Conservation (phyloP, 2,329 filamentous ascomycete species). For the Neofusicoccum sp. region DNA sequence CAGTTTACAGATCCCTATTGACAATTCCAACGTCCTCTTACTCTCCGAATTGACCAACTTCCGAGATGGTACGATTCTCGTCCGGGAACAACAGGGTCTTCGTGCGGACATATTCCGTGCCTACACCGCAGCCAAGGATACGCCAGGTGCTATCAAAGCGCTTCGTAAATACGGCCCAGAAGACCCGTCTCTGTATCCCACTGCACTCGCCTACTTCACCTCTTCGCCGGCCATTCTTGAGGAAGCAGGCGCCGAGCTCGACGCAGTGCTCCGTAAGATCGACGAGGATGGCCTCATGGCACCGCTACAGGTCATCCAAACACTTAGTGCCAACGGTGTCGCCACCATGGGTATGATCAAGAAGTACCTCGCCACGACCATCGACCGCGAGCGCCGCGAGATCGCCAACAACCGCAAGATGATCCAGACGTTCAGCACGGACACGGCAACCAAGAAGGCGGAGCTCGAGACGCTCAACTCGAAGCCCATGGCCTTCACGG, state of each 20-base stretch:
- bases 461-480: slow-evolving; percentile 75
- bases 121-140: slow-evolving; percentile 90
- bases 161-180: slow-evolving; percentile 87
- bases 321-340: slow-evolving; percentile 73
- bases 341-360: slow-evolving; percentile 98
- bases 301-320: slow-evolving; percentile 93
- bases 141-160: slow-evolving; percentile 82
- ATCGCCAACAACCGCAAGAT: slow-evolving; percentile 79
- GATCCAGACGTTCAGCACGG: slow-evolving; percentile 77
- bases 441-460: slow-evolving; percentile 74
- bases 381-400: slow-evolving; percentile 82
- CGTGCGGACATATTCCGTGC: slow-evolving; percentile 95
- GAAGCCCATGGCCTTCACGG: slow-evolving; percentile 86
- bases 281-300: slow-evolving; percentile 91
- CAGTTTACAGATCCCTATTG: slow-evolving; percentile 63
- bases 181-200: slow-evolving; percentile 88
- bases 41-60: slow-evolving; percentile 91
- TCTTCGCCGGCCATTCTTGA: slow-evolving; percentile 77
- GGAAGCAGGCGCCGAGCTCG: slow-evolving; percentile 82
- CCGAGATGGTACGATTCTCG: slow-evolving; percentile 82
- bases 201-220: slow-evolving; percentile 89
- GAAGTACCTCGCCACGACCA: slow-evolving; percentile 83
- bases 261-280: slow-evolving; percentile 77
- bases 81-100: slow-evolving; percentile 89
- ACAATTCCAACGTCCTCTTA: slow-evolving; percentile 89